Conservation (phyloP, 2,329 filamentous ascomycete genomes). For the Neobulgaria alba region DNA sequence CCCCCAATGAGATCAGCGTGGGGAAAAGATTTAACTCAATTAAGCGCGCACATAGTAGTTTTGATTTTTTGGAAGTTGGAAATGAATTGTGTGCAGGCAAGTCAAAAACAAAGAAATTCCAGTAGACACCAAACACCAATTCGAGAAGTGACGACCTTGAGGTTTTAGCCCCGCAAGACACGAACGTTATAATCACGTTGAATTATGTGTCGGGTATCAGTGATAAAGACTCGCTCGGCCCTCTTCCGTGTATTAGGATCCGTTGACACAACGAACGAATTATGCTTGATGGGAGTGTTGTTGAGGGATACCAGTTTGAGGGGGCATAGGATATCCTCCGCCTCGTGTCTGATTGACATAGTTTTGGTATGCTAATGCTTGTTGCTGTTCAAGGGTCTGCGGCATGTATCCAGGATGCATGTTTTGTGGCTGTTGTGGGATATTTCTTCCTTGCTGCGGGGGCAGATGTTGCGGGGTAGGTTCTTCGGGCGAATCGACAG, state of each 20-base stretch:
- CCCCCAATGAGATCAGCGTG: slow-evolving; percentile 4
- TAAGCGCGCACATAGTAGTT: slow-evolving; percentile 17
- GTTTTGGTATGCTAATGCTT: slow-evolving; percentile 75
- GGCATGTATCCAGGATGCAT: slow-evolving; percentile 61
- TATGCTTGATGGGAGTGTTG: slow-evolving; percentile 75
- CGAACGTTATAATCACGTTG: slow-evolving; percentile 18
- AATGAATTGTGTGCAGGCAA: slow-evolving; percentile 11
- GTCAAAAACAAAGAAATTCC: slow-evolving; percentile 15
- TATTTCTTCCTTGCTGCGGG: slow-evolving; percentile 51
- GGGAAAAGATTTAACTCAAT: slow-evolving; percentile 20
- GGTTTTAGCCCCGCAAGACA: slow-evolving; percentile 25
- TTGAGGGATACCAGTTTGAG: slow-evolving; percentile 69
- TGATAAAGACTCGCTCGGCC: slow-evolving; percentile 29
- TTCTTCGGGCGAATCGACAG: slow-evolving; percentile 88
- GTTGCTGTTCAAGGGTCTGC: slow-evolving; percentile 51
- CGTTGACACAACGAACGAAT: slow-evolving; percentile 14
- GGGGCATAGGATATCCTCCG: slow-evolving; percentile 68
- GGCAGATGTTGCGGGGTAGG: slow-evolving; percentile 68
- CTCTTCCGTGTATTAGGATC: slow-evolving; percentile 20
- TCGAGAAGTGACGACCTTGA: slow-evolving; percentile 19
- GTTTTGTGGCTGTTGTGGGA: slow-evolving; percentile 50
- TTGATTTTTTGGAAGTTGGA: slow-evolving; percentile 16
- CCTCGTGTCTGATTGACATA: slow-evolving; percentile 68
- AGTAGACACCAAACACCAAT: slow-evolving; percentile 28
- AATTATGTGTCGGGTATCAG: slow-evolving; percentile 53